Evolutionary conservation across 208 protist genomes (phyloP).

Genomic region (Leishmania guyanensis): DNA sequence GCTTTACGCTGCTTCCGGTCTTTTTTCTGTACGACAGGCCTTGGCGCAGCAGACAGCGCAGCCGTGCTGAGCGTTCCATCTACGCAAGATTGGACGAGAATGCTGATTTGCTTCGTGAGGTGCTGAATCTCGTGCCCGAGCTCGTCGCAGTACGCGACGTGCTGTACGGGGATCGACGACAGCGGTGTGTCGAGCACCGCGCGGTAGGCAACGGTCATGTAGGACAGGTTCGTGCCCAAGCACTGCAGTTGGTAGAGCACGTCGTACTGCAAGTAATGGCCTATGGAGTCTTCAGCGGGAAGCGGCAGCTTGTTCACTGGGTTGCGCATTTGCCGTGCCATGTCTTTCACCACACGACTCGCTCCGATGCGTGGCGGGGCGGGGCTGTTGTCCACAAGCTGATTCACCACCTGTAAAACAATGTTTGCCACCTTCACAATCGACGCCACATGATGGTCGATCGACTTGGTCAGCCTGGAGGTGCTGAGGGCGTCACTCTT

Average conservation of each 20-base stretch:
- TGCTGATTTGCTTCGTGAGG: conserved; percentile 74
- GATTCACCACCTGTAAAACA: conserved; percentile 74
- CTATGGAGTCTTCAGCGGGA: conserved; percentile 54
- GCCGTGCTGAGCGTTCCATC: conserved; percentile 48
- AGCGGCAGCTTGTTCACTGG: conserved; percentile 70
- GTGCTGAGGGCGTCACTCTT: conserved; percentile 35
- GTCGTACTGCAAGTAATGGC: conserved; percentile 74
- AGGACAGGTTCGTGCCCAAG: conserved; percentile 67
- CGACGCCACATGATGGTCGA: conserved; percentile 37
- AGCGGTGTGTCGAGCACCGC: conserved; percentile 58
- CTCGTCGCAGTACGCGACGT: conserved; percentile 62
- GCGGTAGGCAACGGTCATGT: conserved; percentile 64
- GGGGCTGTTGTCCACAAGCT: conserved; percentile 50
- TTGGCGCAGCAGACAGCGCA: background rate
- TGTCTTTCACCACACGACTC: conserved; percentile 39
- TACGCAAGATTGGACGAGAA: conserved; percentile 80
- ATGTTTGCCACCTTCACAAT: conserved; percentile 75
- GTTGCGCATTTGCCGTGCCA: conserved; percentile 45
- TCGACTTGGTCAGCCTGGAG: conserved; percentile 26
- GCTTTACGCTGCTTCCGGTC: background rate
- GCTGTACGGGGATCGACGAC: conserved; percentile 50
- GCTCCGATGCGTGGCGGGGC: conserved; percentile 28
- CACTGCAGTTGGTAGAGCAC: conserved; percentile 89
- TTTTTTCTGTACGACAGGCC: background rate
- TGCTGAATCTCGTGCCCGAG: conserved; percentile 54